Base-by-base conservation (phyloP, 2,329 filamentous ascomycete species). In the Coniosporium tulheliwenetii region DNA sequence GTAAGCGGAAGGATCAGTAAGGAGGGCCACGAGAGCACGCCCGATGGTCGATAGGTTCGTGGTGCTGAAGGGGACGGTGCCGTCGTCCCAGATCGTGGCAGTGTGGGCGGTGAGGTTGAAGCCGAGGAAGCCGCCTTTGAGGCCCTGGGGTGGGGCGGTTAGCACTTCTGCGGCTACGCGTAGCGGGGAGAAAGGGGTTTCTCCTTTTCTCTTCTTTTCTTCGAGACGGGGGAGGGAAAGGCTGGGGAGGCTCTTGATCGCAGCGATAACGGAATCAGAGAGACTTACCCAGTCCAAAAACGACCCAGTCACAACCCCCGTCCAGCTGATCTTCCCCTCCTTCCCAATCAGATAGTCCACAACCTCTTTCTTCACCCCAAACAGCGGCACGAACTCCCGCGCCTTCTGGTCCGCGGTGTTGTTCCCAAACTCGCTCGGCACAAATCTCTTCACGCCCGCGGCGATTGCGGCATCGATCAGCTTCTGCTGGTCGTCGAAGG, bases 371-470 rank as follows among this genome's bases (percentile, higher is more conserved):
- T 81, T 81, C 44, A 55, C 54, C 1, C 52, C 54, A 43, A 74
- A 77, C 1, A 75, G 50, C 1, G 73, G 67, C 1, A 79, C 62
- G 2, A 61, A 45, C 2, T 53, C 53, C 33, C 54, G 55, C 39
- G 41, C 60, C 46, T 37, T 55, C 47, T 40, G 54, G 53, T 52
- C 60, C 33, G 47, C 57, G 44, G 49, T 63, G 50, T 59, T 64
- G 50, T 58, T 62, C 32, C 61, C 68, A 45, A 69, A 81, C 47
- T 82, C 78, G 31, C 71, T 73, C 1, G 76, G 74, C 1, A 78
- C 66, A 51, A 76, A 78, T 5, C 74, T 66, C 47, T 70, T 69
- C 5, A 81, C 75, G 1, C 74, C 72, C 1, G 74, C 73, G 3
- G 66, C 65, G 26, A 74, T 59, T 30, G 75, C 69, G 1, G 75